phyloP scores from a whole-genome alignment of 75 land plant species.

The Picea sitchensis region DNA sequence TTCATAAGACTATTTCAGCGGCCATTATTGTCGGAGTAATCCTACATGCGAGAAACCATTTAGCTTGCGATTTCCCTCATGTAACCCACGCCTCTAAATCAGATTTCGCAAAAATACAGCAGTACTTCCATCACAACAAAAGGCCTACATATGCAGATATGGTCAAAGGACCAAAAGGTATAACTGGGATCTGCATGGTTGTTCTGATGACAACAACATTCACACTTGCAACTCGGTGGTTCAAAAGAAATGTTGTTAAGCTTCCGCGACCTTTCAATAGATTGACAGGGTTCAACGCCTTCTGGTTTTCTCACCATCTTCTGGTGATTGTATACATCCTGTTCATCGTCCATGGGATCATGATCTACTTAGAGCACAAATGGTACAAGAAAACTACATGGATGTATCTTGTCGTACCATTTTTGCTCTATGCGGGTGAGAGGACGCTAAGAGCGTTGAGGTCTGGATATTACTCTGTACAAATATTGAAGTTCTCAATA shows the following conservation, averaged over 20 bases:
- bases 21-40: constrained; percentile 36
- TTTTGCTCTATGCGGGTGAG: constrained; percentile 62
- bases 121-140: constrained; percentile 48
- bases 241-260: constrained; percentile 64
- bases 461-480: constrained; percentile 49
- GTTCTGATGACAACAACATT: constrained; percentile 64
- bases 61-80: constrained; percentile 79
- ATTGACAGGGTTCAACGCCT: constrained; percentile 93
- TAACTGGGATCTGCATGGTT: constrained; percentile 84
- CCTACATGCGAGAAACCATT: constrained; percentile 64
- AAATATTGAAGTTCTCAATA: constrained; percentile 32
- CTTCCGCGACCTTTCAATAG: constrained; percentile 76
- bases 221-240: constrained; percentile 62
- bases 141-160: constrained; percentile 59
- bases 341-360: constrained; percentile 65
- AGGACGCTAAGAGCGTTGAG: constrained; percentile 55
- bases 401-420: constrained; percentile 74
- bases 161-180: constrained; percentile 39
- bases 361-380: constrained; percentile 51
- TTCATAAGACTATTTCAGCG: constrained; percentile 54
- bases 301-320: constrained; percentile 95
- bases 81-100: constrained; percentile 27
- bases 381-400: constrained; percentile 81
- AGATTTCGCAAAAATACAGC: constrained; percentile 28
- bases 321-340: constrained; percentile 69